Base-by-base conservation (phyloP, 208 protist species). In the Leptomonas seymouri region DNA sequence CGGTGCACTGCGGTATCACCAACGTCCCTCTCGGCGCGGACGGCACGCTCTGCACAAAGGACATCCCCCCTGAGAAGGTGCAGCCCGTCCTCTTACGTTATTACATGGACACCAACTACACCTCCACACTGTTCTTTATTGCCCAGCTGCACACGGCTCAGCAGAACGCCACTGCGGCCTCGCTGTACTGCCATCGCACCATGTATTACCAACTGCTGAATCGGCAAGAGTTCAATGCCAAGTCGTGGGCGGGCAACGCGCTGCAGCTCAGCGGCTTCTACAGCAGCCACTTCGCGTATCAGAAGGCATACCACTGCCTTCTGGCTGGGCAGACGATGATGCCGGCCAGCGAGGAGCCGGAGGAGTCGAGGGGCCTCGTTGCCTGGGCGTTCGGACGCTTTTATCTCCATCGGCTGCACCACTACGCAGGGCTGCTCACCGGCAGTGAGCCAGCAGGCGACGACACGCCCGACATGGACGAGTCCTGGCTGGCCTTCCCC, bases 191-290 rank as follows among this genome's bases (percentile, higher is more conserved):
- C 65, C 90, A 94, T 61, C 76, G 87, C 20, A 97, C 94, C 12
- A 72, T 98, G 67, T 87, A 95, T 70, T 76, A 84, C 28, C 92
- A 97, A 60, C 78, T 96, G 25, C 67, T 91, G 56, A 81, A 78
- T 57, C 90, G 86, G 50, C 67, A 91, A 62, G 89, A 97, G 80
- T 95, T 93, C 56, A 78, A 76, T 53, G 72, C 67, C 21, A 82
- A 85, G 64, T 80, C 78, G 57, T 98, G 94, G 94, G 87, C 90
- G 36, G 79, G 63, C 12, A 98, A 97, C 64, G 83, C 89, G 15
- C 76, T 98, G 23, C 87, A 93, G 65, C 78, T 98, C 25, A 89
- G 83, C 63, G 72, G 65, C 18, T 97, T 88, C 77, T 97, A 96
- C 81, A 78, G 80, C 50, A 85, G 72, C 39, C 54, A 71, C 54